Percentiles rank a stretch among this genome's conserved stretches.
Conservation (phyloP, 495 filamentous ascomycete species). For the Neurospora terricola region DNA sequence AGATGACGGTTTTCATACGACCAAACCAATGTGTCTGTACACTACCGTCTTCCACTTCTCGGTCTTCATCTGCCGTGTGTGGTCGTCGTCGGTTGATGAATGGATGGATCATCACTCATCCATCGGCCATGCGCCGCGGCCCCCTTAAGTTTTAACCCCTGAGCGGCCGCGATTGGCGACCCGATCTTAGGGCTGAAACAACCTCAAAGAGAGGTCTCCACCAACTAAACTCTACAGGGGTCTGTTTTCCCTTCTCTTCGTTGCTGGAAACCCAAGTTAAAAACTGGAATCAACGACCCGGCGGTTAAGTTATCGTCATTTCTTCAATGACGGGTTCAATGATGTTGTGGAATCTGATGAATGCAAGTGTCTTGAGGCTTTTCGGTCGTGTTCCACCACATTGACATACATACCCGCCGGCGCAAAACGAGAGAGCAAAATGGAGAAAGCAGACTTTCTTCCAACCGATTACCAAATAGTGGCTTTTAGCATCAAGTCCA, state of each 20-base stretch:
- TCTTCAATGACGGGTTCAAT: not conserved
- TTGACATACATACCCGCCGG: not conserved
- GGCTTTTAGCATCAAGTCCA: not conserved
- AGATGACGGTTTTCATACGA: not conserved
- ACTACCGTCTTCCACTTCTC: not conserved
- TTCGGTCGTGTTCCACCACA: not conserved
- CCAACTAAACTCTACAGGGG: not conserved
- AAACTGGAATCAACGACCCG: too few relatives aligned
- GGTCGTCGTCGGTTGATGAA: not conserved
- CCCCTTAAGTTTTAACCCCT: not conserved
- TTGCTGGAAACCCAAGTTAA: not conserved
- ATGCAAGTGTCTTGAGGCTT: not conserved
- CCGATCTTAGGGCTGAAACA: not conserved
- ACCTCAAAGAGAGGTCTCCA: not conserved
- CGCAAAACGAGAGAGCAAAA: not conserved
- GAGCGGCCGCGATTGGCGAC: not conserved
- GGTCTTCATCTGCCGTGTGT: not conserved
- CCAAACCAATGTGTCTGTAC: not conserved
- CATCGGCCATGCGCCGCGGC: not conserved
- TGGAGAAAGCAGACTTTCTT: not conserved
- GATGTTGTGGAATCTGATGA: not conserved
- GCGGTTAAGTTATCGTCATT: not conserved
- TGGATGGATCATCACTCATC: not conserved
- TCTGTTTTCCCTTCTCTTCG: not conserved
- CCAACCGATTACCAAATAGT: not conserved